These are phyloP conservation scores for Pinus tabuliformis DNA, from an alignment of 75 land plant genomes.

Conservation along the genomic window DNA sequence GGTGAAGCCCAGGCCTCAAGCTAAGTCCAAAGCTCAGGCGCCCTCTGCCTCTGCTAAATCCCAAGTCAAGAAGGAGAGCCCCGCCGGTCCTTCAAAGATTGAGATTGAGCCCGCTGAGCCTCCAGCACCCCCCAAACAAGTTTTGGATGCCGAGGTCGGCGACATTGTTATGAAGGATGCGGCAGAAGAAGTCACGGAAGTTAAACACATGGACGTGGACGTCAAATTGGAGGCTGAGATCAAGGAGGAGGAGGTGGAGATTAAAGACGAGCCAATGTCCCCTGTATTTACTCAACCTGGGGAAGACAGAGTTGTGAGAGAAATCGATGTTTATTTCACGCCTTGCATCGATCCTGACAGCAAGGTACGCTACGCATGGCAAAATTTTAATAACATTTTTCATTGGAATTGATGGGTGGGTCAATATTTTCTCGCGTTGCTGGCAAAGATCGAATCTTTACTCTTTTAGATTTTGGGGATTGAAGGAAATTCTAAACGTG, in stretches of 20 bases:
- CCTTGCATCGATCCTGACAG: conserved; percentile 48
- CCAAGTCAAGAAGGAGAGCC: not conserved
- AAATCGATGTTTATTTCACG: conserved; percentile 69
- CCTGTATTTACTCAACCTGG: not conserved
- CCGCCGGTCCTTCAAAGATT: too few relatives aligned
- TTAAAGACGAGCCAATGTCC: conserved; percentile 1
- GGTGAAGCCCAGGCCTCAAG: not conserved
- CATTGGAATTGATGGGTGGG: too few relatives aligned
- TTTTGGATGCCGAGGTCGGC: not conserved
- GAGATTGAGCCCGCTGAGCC: too few relatives aligned
- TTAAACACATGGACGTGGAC: not conserved
- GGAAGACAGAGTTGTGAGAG: conserved; percentile 59
- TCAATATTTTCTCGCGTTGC: too few relatives aligned
- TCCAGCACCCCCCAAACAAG: not conserved
- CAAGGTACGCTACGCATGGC: conserved; percentile 23
- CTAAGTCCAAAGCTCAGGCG: not conserved
- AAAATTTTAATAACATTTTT: not conserved
- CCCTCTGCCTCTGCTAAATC: not conserved
- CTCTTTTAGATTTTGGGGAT: too few relatives aligned
- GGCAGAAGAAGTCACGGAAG: not conserved
- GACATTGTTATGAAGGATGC: conserved; percentile 1
- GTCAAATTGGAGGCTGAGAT: not conserved
- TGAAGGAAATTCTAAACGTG: too few relatives aligned
- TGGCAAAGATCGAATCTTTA: too few relatives aligned
- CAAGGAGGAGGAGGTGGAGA: not conserved